Evolutionary conservation across 495 filamentous ascomycete genomes (phyloP), one percentile per base, ranked within the genome.

Genomic region (Beverwykella pulmonaria): DNA sequence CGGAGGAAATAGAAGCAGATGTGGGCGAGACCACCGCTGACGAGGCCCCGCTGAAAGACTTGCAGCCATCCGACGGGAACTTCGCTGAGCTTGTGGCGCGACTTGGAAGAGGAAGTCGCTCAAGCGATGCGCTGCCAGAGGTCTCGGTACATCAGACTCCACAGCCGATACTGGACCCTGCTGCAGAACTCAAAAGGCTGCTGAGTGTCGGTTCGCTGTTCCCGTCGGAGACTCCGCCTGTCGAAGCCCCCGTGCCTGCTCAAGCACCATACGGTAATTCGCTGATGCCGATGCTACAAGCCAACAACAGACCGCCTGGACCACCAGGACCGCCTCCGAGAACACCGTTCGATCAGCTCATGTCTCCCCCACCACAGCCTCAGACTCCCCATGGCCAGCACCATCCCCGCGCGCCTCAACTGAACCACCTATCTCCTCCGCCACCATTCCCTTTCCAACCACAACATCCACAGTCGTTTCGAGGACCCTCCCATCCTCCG

Each of bases 231-330:
- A 20, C 53, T 20, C 47, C 59, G 17, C 23, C 60, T n/a, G 57
- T 53, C 17, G 55, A 63, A 20, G 53, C 59, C 14, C 53, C 59
- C 15, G 17, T 47, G 6, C 10, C 61, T n/a, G 56, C 67, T 10
- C 59, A 75, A 14, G n/a, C 44, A 10, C 56, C 15, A 72, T 79
- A 60, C 82, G 81, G 81, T 1, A 81, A 83, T 67, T 81, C 82
- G 30, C 79, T 90, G 34, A 78, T 90, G 49, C 82, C 83, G 14
- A 79, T 91, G 48, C 73, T 91, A 26, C 80, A 81, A 44, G 72
- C 75, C 34, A 75, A 73, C 39, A 55, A 34, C 73, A 69, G 75
- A 67, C 57, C 73, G 54, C 70, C 75, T 53, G 30, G 50, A 10
- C 59, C 69, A 12, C 62, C 68, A 25, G 30, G 50, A 10, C 59